Conservation (phyloP, 345 rosid genomes). For the Psidium friedrichsthalianum region DNA sequence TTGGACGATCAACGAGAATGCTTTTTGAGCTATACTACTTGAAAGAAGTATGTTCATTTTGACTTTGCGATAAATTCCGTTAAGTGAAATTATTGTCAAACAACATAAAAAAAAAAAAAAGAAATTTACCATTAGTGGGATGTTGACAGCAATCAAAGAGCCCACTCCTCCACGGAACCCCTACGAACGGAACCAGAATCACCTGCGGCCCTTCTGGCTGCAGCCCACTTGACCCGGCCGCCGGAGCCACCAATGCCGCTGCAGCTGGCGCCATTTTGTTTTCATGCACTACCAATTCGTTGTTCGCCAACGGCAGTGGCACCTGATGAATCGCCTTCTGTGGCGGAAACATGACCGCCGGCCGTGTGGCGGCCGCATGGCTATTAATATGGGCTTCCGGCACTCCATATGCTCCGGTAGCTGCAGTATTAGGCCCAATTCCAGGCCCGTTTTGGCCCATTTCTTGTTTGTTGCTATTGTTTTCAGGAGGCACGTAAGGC, state of each 20-base stretch:
- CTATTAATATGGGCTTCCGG: too few relatives aligned
- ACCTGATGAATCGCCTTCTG: background rate
- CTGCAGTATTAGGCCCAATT: background rate
- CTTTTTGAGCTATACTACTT: background rate
- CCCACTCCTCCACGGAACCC: conserved; percentile 5
- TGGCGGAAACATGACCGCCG: background rate
- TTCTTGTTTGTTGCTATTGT: background rate
- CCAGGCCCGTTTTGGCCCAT: background rate
- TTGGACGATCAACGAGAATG: background rate
- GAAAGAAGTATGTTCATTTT: background rate
- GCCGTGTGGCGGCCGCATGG: background rate
- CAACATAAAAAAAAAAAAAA: background rate
- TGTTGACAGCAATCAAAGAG: conserved; percentile 7
- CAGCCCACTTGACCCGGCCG: background rate
- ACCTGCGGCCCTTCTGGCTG: background rate
- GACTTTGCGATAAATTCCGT: background rate
- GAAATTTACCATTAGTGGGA: background rate
- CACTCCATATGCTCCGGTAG: background rate
- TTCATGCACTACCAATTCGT: background rate
- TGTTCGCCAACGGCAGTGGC: background rate
- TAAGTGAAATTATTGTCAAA: background rate
- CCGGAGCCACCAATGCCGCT: background rate
- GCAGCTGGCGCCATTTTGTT: background rate
- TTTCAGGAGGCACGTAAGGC: background rate
- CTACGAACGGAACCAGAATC: conserved; percentile 1